Conservation (phyloP, 441 rosid genomes). For the Rhodomyrtus psidioides region DNA sequence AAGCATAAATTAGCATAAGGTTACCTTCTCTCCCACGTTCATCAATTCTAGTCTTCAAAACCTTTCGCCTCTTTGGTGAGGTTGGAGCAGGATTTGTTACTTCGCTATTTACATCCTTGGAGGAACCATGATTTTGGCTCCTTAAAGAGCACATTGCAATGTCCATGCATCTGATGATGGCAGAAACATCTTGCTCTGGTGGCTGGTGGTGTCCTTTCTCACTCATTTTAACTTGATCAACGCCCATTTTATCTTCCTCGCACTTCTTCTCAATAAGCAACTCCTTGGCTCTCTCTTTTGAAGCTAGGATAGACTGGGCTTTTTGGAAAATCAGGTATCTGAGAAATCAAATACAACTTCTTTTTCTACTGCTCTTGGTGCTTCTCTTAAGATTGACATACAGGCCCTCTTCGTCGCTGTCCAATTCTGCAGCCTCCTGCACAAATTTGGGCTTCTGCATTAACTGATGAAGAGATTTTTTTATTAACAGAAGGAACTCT, state of each 20-base stretch:
- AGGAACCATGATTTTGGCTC: slow-evolving; percentile 13
- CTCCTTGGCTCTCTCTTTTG: slow-evolving; percentile 17
- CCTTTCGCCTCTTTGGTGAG: too few relatives aligned
- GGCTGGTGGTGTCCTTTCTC: slow-evolving; percentile 6
- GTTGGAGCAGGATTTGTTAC: not conserved
- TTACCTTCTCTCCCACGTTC: too few relatives aligned
- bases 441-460: slow-evolving; percentile 46
- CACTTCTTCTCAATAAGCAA: slow-evolving; percentile 22
- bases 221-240: slow-evolving; percentile 28
- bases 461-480: slow-evolving; percentile 20
- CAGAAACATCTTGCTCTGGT: slow-evolving; percentile 19
- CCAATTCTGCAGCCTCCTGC: slow-evolving; percentile 24
- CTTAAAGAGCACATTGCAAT: slow-evolving; percentile 17
- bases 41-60: too few relatives aligned
- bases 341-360: slow-evolving; percentile 70
- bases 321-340: slow-evolving; percentile 55
- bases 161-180: slow-evolving; percentile 14
- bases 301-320: slow-evolving; percentile 12
- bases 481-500: slow-evolving; percentile 1
- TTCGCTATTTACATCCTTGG: slow-evolving; percentile 19
- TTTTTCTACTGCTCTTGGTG: slow-evolving; percentile 46
- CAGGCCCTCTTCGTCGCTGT: slow-evolving; percentile 49
- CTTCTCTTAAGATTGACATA: slow-evolving; percentile 35
- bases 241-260: slow-evolving; percentile 21
- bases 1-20: too few relatives aligned